Evolutionary conservation across 495 filamentous ascomycete species (phyloP), one percentile per base, ranked within the genome.

Genomic region (Neurospora hispaniola): DNA sequence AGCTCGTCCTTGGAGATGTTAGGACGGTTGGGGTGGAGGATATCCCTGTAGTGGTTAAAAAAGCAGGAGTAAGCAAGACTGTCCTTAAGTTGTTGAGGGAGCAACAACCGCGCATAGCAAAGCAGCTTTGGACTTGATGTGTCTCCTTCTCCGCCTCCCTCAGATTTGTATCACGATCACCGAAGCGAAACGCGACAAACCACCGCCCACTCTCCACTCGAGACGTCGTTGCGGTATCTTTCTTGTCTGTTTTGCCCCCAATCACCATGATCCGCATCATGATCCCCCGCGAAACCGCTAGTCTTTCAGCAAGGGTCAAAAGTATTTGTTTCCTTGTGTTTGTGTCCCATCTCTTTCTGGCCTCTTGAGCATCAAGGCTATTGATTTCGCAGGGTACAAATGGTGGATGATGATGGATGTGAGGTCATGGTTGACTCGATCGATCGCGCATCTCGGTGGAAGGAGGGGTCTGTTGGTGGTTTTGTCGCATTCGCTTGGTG

Each of bases 1-100:
- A 99, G 94, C 82, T 97, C 94, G 79, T 97, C 95, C 90, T 98
- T 98, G 87, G 92, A 93, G 88, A 98, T 94, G 87, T 98, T 98
- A 85, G 96, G 86, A 81, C 94, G 94, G 89, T 91, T 92, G 81
- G 96, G 96, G 89, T 99, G 96, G 86, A 99, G 95, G 88, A 99
- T 94, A 84, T 99, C 96, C 84, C 96, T 99, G 81, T 73, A 73
- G 6, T 14, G 70, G 69, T 71, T 59, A 72, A 39, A 66, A 59
- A 66, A 66, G 54, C 43, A 74, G 73, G 23, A 39, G 70, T 75
- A 70, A 75, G 74, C 31, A 69, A 54, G 43, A 69, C 42, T 70
- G 48, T 66, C 54, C 54, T 66, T 66, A 38, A 66, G 54, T 66
- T 66, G 54, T 66, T 66, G 54, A 66, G 54, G 54, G 54, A 66